A percentile compares a stretch with the other conserved stretches of the same genome.
Evolutionary conservation across 2,329 filamentous ascomycete genomes (phyloP).

Genomic region (Neofusicoccum umdonicola): DNA sequence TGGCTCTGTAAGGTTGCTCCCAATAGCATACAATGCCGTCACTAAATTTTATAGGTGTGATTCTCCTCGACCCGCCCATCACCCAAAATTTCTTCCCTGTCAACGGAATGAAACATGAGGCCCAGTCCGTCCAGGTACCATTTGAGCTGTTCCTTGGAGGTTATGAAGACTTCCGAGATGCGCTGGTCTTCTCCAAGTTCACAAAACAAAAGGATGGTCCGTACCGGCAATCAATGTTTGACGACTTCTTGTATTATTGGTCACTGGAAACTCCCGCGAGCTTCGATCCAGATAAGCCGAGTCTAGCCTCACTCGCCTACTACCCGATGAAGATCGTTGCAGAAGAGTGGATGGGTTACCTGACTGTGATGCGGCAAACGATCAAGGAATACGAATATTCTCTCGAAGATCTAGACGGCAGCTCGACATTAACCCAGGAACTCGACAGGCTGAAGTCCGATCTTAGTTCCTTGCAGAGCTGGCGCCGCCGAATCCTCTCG

Average conservation of each 20-base stretch:
- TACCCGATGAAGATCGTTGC: conserved; percentile 24
- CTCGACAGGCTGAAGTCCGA: conserved; percentile 24
- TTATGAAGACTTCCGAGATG: conserved; percentile 22
- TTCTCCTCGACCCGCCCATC: conserved; percentile 22
- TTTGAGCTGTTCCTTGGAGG: background rate
- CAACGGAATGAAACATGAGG: background rate
- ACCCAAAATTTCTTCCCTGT: background rate
- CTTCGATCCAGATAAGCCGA: conserved; percentile 19
- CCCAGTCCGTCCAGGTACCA: background rate
- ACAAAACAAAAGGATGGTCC: background rate
- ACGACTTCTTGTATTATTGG: conserved; percentile 24
- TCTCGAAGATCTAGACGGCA: conserved; percentile 11
- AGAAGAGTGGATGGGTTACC: conserved; percentile 27
- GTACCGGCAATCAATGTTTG: conserved; percentile 8
- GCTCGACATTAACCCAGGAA: background rate
- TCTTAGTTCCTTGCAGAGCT: conserved; percentile 24
- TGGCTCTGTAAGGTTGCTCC: conserved; percentile 19
- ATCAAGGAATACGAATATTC: conserved; percentile 26
- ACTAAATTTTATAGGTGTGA: conserved; percentile 8
- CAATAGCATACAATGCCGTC: too few relatives aligned
- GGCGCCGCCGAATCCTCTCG: conserved; percentile 25
- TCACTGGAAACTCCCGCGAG: background rate
- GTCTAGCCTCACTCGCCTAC: conserved; percentile 20
- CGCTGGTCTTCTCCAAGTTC: background rate
- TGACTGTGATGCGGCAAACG: conserved; percentile 25